Evolutionary conservation across 441 rosid species (phyloP).

Genomic region (Omphalea diandra): DNA sequence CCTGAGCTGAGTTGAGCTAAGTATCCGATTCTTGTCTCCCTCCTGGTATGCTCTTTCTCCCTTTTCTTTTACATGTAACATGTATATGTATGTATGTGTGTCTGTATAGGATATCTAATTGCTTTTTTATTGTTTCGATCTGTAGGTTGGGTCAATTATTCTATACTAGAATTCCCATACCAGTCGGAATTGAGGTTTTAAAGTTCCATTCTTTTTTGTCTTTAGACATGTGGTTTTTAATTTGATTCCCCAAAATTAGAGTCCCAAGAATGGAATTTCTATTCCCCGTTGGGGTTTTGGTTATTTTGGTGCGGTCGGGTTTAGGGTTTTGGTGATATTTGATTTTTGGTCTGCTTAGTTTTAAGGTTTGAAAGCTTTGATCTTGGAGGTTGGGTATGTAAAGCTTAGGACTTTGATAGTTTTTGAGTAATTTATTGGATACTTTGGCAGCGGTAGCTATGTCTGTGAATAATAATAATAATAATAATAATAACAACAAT

Average conservation of each 20-base stretch:
- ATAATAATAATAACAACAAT: too few relatives aligned
- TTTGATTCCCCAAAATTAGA: conserved; percentile 10
- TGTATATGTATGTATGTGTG: neutral
- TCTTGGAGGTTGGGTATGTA: neutral
- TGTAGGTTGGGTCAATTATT: neutral
- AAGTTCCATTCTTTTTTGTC: neutral
- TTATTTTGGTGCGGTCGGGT: conserved; percentile 1
- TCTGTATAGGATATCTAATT: neutral
- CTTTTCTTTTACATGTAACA: neutral
- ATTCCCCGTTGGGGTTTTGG: neutral
- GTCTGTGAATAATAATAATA: too few relatives aligned
- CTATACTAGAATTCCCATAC: neutral
- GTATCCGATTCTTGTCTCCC: too few relatives aligned
- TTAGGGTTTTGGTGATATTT: conserved; percentile 16
- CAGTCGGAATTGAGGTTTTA: conserved; percentile 8
- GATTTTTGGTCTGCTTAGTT: too few relatives aligned
- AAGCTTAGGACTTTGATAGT: conserved; percentile 8
- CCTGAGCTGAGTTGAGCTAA: too few relatives aligned
- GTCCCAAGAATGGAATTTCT: neutral
- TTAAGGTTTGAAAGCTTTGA: neutral
- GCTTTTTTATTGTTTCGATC: conserved; percentile 2
- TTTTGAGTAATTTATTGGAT: conserved; percentile 4
- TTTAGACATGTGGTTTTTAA: neutral
- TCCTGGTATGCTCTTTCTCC: neutral
- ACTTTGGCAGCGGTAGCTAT: conserved; percentile 23